Percentiles rank a stretch among this genome's conserved stretches.
phyloP scores from a whole-genome alignment of 2,329 filamentous ascomycete species.

The Alternaria atra region DNA sequence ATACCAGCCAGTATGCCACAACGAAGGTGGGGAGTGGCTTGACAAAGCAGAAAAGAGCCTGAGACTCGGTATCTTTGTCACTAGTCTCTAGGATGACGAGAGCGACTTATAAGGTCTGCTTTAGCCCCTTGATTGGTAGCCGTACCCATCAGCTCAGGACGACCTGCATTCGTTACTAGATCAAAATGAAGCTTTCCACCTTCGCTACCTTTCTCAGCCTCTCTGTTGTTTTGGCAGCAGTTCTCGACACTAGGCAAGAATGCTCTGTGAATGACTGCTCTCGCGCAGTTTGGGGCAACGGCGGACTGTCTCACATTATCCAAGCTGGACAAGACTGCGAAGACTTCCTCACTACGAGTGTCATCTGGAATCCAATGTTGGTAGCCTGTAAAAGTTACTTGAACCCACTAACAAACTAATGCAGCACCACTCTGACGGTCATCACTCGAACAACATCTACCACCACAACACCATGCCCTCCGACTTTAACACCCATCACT shows the following conservation, averaged over 20 bases:
- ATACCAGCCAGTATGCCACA: not conserved
- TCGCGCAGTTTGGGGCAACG: slow-evolving; percentile 33
- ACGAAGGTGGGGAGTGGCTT: not conserved
- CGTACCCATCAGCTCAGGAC: slow-evolving; percentile 1
- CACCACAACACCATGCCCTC: slow-evolving; percentile 17
- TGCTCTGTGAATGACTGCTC: slow-evolving; percentile 39
- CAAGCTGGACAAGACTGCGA: slow-evolving; percentile 31
- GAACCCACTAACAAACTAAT: not conserved
- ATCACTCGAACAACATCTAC: slow-evolving; percentile 18
- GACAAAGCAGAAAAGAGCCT: not conserved
- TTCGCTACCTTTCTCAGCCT: slow-evolving; percentile 17
- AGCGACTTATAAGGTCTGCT: slow-evolving; percentile 11
- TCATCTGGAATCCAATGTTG: slow-evolving; percentile 38
- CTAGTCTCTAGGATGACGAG: not conserved
- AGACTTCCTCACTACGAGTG: slow-evolving; percentile 37
- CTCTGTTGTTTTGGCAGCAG: slow-evolving; percentile 22
- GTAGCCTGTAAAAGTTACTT: not conserved
- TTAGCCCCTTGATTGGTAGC: not conserved
- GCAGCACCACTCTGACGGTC: slow-evolving; percentile 21
- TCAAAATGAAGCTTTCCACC: slow-evolving; percentile 37
- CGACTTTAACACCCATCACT: slow-evolving; percentile 3
- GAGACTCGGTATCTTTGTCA: not conserved
- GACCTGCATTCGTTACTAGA: slow-evolving; percentile 7
- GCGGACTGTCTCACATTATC: slow-evolving; percentile 21
- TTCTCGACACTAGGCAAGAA: slow-evolving; percentile 29